Evolutionary conservation across 1,284 basidiomycete genomes (phyloP).

Genomic region (Porphyrellus sp.): DNA sequence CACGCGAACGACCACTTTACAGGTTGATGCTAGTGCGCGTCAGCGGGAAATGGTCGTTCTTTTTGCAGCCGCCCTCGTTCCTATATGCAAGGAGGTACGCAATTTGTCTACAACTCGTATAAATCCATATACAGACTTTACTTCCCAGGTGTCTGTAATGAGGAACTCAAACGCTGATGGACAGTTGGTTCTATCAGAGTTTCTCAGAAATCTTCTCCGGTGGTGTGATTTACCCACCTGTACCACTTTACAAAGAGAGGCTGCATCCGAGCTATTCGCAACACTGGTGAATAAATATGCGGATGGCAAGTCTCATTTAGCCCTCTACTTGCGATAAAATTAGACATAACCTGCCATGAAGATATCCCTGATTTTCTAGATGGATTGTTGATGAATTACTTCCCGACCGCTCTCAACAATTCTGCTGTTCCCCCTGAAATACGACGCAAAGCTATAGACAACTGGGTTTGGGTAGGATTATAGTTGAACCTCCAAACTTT

Average conservation of each 20-base stretch:
- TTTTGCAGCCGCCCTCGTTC: constrained; percentile 63
- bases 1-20: constrained; percentile 1
- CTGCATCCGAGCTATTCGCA: constrained; percentile 60
- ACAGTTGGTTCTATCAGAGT: constrained; percentile 36
- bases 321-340: neutral
- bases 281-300: constrained; percentile 76
- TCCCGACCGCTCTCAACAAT: constrained; percentile 44
- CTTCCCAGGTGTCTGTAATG: constrained; percentile 44
- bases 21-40: constrained; percentile 45
- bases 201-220: constrained; percentile 51
- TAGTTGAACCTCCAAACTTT: neutral
- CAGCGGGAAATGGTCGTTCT: constrained; percentile 65
- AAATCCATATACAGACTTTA: neutral
- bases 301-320: constrained; percentile 43
- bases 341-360: constrained; percentile 23
- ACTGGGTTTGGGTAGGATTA: constrained; percentile 67
- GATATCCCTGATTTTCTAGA: constrained; percentile 50
- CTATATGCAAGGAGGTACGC: constrained; percentile 63
- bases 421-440: constrained; percentile 29
- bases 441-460: constrained; percentile 54
- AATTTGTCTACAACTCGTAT: neutral
- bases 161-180: constrained; percentile 34
- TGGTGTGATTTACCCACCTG: constrained; percentile 57
- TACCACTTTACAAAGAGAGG: constrained; percentile 56
- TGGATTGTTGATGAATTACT: constrained; percentile 44